Evolutionary conservation across 371 early-diverging fungal genomes (phyloP).

Genomic region (Mycotypha africana): DNA sequence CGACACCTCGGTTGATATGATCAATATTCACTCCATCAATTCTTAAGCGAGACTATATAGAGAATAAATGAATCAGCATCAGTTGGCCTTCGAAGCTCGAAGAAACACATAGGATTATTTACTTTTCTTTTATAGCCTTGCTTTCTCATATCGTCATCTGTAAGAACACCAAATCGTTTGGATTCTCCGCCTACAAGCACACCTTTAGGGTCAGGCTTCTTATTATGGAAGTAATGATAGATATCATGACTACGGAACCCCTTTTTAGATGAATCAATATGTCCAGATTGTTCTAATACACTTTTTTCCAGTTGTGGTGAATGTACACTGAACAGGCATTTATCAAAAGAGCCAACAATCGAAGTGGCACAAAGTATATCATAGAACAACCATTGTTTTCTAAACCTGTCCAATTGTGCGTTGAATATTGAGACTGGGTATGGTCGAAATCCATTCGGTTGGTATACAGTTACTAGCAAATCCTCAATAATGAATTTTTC

Average conservation of each 20-base stretch:
- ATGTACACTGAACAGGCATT: slow-evolving; percentile 90
- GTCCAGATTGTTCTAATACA: slow-evolving; percentile 39
- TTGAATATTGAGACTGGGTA: slow-evolving; percentile 83
- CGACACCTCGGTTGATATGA: slow-evolving; percentile 81
- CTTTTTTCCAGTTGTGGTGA: slow-evolving; percentile 67
- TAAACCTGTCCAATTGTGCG: slow-evolving; percentile 74
- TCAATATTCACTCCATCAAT: slow-evolving; percentile 90
- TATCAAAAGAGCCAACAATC: slow-evolving; percentile 90
- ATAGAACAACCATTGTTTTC: slow-evolving; percentile 91
- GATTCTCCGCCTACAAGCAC: slow-evolving; percentile 43
- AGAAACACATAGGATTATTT: neutral
- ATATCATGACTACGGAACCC: slow-evolving; percentile 38
- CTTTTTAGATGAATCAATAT: slow-evolving; percentile 28
- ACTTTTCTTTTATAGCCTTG: slow-evolving; percentile 48
- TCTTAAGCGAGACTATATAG: slow-evolving; percentile 68
- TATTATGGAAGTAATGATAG: slow-evolving; percentile 40
- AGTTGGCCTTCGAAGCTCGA: no score
- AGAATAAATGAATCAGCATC: neutral
- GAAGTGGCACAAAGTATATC: slow-evolving; percentile 88
- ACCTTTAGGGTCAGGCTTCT: slow-evolving; percentile 41
- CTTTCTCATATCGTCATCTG: slow-evolving; percentile 36
- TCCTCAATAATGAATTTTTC: slow-evolving; percentile 59
- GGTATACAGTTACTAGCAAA: slow-evolving; percentile 19
- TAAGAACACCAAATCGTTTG: slow-evolving; percentile 38
- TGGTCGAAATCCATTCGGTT: slow-evolving; percentile 67